These are phyloP conservation scores for Lepidium didymum DNA, from an alignment of 345 rosid species.

Conservation along the genomic window DNA sequence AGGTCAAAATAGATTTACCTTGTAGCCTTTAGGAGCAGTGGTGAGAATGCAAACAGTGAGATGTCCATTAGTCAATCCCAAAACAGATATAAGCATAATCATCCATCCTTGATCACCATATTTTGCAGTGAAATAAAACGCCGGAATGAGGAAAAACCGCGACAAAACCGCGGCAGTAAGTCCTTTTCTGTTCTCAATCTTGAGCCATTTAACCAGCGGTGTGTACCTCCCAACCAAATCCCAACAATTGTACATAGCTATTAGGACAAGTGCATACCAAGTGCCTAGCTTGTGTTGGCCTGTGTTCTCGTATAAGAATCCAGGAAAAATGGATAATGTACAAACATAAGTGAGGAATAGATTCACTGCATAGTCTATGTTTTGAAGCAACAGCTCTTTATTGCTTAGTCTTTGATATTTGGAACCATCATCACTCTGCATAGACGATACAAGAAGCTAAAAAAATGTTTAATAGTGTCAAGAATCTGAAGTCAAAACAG, in stretches of 20 bases:
- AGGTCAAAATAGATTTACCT: neutral
- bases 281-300: constrained; percentile 55
- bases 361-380: constrained; percentile 60
- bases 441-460: constrained; percentile 1
- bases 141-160: constrained; percentile 59
- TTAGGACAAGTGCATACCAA: constrained; percentile 70
- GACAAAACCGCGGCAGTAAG: constrained; percentile 44
- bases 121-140: constrained; percentile 83
- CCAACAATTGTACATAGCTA: constrained; percentile 59
- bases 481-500: neutral
- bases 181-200: constrained; percentile 61
- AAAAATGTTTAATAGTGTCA: neutral
- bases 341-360: constrained; percentile 56
- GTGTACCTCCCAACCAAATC: constrained; percentile 63
- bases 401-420: constrained; percentile 44
- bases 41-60: constrained; percentile 83
- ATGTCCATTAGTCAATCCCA: constrained; percentile 74
- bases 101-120: constrained; percentile 90
- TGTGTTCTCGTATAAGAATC: constrained; percentile 74
- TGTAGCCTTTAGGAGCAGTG: constrained; percentile 57
- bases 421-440: constrained; percentile 37
- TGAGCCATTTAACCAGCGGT: constrained; percentile 47
- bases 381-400: constrained; percentile 46
- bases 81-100: constrained; percentile 59
- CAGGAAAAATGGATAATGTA: constrained; percentile 76